Percentiles rank a stretch among this genome's conserved stretches.
Evolutionary conservation across 2,329 filamentous ascomycete species (phyloP).

Genomic region (Celoporthe dispersa): DNA sequence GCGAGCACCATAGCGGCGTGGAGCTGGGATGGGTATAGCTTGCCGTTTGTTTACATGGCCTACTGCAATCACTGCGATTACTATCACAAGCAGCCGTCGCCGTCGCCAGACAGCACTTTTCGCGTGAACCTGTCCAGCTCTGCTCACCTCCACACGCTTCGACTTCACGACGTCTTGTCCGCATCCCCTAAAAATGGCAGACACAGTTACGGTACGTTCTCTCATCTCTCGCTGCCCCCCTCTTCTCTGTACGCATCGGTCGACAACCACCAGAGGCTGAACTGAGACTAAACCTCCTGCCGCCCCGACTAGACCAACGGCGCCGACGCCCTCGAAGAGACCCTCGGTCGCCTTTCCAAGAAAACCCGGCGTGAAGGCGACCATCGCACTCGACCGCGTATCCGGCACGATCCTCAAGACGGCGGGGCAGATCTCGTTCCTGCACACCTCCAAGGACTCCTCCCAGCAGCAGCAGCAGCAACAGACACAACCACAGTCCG

Average conservation of each 20-base stretch:
- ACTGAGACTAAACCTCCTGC: neutral
- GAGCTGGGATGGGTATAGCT: neutral
- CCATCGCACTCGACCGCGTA: slow-evolving; percentile 73
- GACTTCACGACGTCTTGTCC: neutral
- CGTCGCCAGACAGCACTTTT: neutral
- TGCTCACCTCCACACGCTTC: neutral
- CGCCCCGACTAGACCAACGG: slow-evolving; percentile 44
- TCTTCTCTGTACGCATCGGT: neutral
- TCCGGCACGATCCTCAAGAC: slow-evolving; percentile 77
- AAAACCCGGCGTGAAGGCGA: slow-evolving; percentile 82
- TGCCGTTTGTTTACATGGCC: neutral
- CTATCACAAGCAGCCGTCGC: neutral
- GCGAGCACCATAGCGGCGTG: neutral
- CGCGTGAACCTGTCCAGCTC: neutral
- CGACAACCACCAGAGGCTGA: neutral
- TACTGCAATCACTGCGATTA: neutral
- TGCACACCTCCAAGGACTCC: slow-evolving; percentile 49
- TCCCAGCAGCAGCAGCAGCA: slow-evolving; percentile 16
- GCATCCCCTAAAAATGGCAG: slow-evolving; percentile 30
- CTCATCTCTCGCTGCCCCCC: neutral
- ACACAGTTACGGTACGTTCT: slow-evolving; percentile 24
- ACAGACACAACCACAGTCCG: slow-evolving; percentile 33
- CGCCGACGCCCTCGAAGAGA: slow-evolving; percentile 66
- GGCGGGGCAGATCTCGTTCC: slow-evolving; percentile 68
- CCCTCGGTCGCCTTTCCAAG: slow-evolving; percentile 71